These are phyloP conservation scores for Pestalotiopsis sp. DNA, from an alignment of 2,329 filamentous ascomycete genomes.

Conservation along the genomic window DNA sequence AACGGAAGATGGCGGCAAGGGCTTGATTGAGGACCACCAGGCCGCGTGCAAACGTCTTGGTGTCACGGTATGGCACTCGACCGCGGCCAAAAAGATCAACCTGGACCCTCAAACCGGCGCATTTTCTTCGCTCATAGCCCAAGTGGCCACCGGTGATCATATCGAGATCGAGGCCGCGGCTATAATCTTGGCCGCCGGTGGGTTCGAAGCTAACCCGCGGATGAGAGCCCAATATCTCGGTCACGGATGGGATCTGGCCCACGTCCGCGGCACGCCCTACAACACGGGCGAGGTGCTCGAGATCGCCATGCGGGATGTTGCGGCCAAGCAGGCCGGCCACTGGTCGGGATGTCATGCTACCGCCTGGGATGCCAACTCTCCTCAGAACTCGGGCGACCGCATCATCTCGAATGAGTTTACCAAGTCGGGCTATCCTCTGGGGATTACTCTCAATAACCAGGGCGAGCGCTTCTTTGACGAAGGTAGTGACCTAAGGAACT, in stretches of 20 bases:
- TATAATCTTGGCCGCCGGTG: slow-evolving; percentile 62
- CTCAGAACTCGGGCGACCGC: slow-evolving; percentile 56
- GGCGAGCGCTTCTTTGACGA: slow-evolving; percentile 69
- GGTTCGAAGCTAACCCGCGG: slow-evolving; percentile 64
- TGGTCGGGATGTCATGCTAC: slow-evolving; percentile 69
- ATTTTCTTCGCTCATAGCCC: neutral
- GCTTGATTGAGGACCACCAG: slow-evolving; percentile 54
- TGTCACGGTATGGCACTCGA: slow-evolving; percentile 49
- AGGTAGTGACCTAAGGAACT: slow-evolving; percentile 66
- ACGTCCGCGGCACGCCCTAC: slow-evolving; percentile 65
- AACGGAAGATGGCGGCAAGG: slow-evolving; percentile 37
- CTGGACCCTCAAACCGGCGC: slow-evolving; percentile 23
- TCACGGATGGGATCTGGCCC: slow-evolving; percentile 64
- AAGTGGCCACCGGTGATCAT: neutral
- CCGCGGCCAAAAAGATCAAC: slow-evolving; percentile 44
- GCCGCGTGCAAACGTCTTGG: slow-evolving; percentile 44
- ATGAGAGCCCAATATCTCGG: slow-evolving; percentile 58
- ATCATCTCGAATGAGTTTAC: slow-evolving; percentile 68
- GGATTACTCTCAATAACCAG: slow-evolving; percentile 63
- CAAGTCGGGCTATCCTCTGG: slow-evolving; percentile 70
- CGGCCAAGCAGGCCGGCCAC: slow-evolving; percentile 57
- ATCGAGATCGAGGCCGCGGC: neutral
- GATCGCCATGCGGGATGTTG: slow-evolving; percentile 51
- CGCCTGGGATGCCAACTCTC: slow-evolving; percentile 67
- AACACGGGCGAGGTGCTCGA: slow-evolving; percentile 64